Evolutionary conservation across 345 rosid species (phyloP), one percentile per base, ranked within the genome.

Genomic region (Brassica cretica): DNA sequence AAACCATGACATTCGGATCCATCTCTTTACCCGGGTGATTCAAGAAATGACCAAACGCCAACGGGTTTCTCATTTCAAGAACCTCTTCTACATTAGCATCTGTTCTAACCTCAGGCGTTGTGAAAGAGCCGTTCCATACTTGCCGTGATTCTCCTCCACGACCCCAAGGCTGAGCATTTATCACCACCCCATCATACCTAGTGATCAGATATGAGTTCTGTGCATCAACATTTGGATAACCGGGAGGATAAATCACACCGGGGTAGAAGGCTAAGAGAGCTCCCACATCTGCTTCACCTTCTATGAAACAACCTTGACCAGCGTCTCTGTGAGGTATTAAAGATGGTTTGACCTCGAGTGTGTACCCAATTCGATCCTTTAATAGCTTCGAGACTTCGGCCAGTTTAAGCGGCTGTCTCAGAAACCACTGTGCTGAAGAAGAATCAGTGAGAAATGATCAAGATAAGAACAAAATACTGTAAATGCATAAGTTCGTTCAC

Each of bases 111-210:
- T 87, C 85, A 75, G 83, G 76, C 29, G 41, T 29, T 37, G 44
- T 60, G 12, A 25, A 66, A 27, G 68, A 77, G 64, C 89, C 86
- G 75, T 87, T 80, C 98, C 98, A 94, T 16, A 78, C 46, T 71
- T 87, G 84, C 15, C 92, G 88, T 56, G 80, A 76, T 67, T 92
- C 87, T 10, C 87, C 90, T 59, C 98, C 98, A 53, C 16, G 74
- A 59, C 96, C 96, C 98, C 98, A 91, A 66, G 95, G 90, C 64
- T 91, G 89, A 66, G 94, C 93, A 74, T 92, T 89, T 82, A 94
- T 89, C 24, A 92, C 91, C 8, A 82, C 79, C 49, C 90, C 92
- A 12, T 94, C 98, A 80, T 91, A 91, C 81, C 95, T 84, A 10
- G 97, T 91, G 83, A 94, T 89, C 81, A 94, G 69, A 83, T 92